These are phyloP conservation scores for Nidularia sp. DNA, from an alignment of 768 basidiomycete genomes.

Conservation along the genomic window DNA sequence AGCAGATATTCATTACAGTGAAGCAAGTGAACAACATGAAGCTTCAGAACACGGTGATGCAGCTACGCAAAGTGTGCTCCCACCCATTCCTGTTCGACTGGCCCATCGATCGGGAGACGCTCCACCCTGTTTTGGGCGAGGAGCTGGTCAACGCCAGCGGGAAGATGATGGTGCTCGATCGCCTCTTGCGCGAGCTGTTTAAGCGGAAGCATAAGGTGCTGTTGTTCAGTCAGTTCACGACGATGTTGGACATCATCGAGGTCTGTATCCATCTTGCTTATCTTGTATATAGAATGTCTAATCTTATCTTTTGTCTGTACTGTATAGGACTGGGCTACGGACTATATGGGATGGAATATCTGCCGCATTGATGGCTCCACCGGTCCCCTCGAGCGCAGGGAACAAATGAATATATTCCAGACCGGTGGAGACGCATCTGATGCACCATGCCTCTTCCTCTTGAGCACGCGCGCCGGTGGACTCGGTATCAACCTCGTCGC, in stretches of 20 bases:
- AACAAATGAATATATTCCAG: slow-evolving; percentile 86
- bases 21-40: slow-evolving; percentile 90
- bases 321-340: slow-evolving; percentile 77
- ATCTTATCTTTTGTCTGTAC: slow-evolving; percentile 1
- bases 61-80: slow-evolving; percentile 92
- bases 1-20: slow-evolving; percentile 34
- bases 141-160: slow-evolving; percentile 85
- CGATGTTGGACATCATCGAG: slow-evolving; percentile 94
- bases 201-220: slow-evolving; percentile 77
- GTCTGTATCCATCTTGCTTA: slow-evolving; percentile 25
- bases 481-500: slow-evolving; percentile 78
- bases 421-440: slow-evolving; percentile 53
- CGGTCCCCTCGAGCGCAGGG: slow-evolving; percentile 72
- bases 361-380: slow-evolving; percentile 94
- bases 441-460: slow-evolving; percentile 72
- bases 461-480: slow-evolving; percentile 79
- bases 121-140: slow-evolving; percentile 64
- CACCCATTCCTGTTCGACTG: slow-evolving; percentile 91
- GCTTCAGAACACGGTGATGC: slow-evolving; percentile 95
- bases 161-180: slow-evolving; percentile 96
- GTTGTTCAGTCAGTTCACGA: slow-evolving; percentile 92
- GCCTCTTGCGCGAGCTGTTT: slow-evolving; percentile 82
- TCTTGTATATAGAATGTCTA: not conserved
- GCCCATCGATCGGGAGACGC: slow-evolving; percentile 62
- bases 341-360: slow-evolving; percentile 76